Percentiles rank a stretch among this genome's conserved stretches.
Conservation (phyloP, 768 basidiomycete species). For the Suillus paluster region DNA sequence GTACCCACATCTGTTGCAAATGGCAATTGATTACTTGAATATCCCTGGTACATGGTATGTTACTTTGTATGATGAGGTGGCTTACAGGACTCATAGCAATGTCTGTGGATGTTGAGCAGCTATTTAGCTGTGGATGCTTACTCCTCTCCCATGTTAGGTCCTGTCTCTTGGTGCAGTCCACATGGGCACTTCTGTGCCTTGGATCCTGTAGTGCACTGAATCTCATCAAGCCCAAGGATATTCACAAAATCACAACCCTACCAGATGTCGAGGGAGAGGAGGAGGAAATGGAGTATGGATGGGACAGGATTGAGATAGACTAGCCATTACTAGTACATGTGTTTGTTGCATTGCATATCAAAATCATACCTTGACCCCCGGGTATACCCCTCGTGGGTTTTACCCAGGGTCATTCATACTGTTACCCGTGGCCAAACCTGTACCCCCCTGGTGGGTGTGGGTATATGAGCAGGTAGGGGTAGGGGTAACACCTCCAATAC, state of each 20-base stretch:
- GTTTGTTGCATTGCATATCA: too few species aligned
- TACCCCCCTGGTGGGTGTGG: too few species aligned
- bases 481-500: too few species aligned
- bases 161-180: constrained; percentile 30
- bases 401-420: too few species aligned
- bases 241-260: background rate
- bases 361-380: too few species aligned
- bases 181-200: constrained; percentile 33
- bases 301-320: constrained; percentile 5
- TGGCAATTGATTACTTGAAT: constrained; percentile 40
- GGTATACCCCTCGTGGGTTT: too few species aligned
- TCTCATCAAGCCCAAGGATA: constrained; percentile 19
- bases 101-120: constrained; percentile 31
- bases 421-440: too few species aligned
- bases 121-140: constrained; percentile 32
- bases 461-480: too few species aligned
- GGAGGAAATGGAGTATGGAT: constrained; percentile 4
- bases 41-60: constrained; percentile 32
- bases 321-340: background rate
- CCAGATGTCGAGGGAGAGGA: constrained; percentile 8
- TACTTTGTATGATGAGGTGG: background rate
- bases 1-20: constrained; percentile 35
- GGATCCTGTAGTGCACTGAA: constrained; percentile 32
- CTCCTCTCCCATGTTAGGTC: constrained; percentile 32
- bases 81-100: constrained; percentile 23